Percentiles rank a stretch among this genome's conserved stretches.
Conservation (phyloP, 805 yeast species). For the Metschnikowia bowlesiae region DNA sequence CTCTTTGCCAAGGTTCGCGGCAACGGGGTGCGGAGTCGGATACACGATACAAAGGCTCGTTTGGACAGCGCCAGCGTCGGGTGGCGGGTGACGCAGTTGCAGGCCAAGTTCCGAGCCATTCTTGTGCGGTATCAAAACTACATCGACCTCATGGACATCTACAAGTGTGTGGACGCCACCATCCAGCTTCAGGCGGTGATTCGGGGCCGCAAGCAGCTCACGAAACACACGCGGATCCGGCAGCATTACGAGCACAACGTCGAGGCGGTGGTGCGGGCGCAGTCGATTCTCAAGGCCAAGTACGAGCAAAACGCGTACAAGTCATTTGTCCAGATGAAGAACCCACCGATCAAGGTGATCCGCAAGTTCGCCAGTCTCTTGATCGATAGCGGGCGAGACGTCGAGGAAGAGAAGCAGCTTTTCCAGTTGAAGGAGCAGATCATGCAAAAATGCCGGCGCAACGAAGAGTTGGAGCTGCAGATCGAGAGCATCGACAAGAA, state of each 20-base stretch:
- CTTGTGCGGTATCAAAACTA: conserved; percentile 55
- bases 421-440: conserved; percentile 66
- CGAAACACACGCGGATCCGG: conserved; percentile 19
- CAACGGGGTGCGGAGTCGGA: conserved; percentile 27
- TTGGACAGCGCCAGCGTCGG: conserved; percentile 10
- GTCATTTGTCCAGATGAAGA: conserved; percentile 59
- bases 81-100: conserved; percentile 38
- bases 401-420: conserved; percentile 67
- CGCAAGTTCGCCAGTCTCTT: conserved; percentile 71
- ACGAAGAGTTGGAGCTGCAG: conserved; percentile 67
- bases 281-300: conserved; percentile 65
- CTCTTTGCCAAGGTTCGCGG: conserved; percentile 47
- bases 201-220: conserved; percentile 47
- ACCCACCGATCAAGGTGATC: conserved; percentile 77
- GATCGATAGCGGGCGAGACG: conserved; percentile 68
- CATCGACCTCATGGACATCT: conserved; percentile 48
- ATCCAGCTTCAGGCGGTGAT: conserved; percentile 49
- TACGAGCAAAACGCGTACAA: conserved; percentile 70
- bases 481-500: conserved; percentile 76
- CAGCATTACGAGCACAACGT: conserved; percentile 52
- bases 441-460: conserved; percentile 61
- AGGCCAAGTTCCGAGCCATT: conserved; percentile 61
- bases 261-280: conserved; percentile 64
- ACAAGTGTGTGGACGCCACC: conserved; percentile 38
- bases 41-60: conserved; percentile 17